phyloP scores from a whole-genome alignment of 129 eudicot species.

The Chrysanthemum seticuspe region DNA sequence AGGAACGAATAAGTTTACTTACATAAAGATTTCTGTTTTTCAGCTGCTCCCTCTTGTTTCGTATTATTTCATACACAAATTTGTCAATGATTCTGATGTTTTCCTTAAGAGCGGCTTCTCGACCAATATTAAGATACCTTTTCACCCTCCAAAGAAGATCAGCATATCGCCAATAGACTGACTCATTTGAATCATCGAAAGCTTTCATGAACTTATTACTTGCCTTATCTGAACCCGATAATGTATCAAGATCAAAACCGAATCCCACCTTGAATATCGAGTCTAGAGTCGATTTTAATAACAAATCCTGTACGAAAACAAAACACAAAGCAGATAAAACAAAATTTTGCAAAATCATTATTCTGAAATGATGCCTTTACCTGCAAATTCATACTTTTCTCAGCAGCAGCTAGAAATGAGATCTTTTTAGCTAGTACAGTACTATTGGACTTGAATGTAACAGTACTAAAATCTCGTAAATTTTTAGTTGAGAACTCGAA shows the following conservation, averaged over 20 bases:
- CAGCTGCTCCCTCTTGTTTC: slow-evolving; percentile 26
- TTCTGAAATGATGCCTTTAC: slow-evolving; percentile 8
- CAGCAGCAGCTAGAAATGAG: slow-evolving; percentile 22
- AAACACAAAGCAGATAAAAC: background rate
- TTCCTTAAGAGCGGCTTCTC: slow-evolving; percentile 21
- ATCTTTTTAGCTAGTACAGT: slow-evolving; percentile 41
- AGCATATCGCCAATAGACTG: background rate
- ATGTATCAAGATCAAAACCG: slow-evolving; percentile 4
- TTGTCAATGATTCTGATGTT: slow-evolving; percentile 42
- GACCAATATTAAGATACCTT: background rate
- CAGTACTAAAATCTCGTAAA: slow-evolving; percentile 53
- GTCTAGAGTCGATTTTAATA: slow-evolving; percentile 2
- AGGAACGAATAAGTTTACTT: slow-evolving; percentile 6
- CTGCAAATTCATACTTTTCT: slow-evolving; percentile 41
- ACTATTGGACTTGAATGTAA: slow-evolving; percentile 36
- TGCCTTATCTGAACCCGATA: slow-evolving; percentile 1
- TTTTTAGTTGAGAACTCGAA: slow-evolving; percentile 48
- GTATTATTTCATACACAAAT: slow-evolving; percentile 1
- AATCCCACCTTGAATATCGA: slow-evolving; percentile 5
- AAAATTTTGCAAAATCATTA: background rate
- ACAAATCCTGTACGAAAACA: slow-evolving; percentile 6
- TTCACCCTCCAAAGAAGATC: slow-evolving; percentile 8
- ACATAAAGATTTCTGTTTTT: slow-evolving; percentile 30
- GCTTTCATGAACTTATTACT: slow-evolving; percentile 11
- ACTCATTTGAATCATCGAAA: slow-evolving; percentile 1